Evolutionary conservation across 495 filamentous ascomycete genomes (phyloP).

Genomic region (Margaritispora aquatica): DNA sequence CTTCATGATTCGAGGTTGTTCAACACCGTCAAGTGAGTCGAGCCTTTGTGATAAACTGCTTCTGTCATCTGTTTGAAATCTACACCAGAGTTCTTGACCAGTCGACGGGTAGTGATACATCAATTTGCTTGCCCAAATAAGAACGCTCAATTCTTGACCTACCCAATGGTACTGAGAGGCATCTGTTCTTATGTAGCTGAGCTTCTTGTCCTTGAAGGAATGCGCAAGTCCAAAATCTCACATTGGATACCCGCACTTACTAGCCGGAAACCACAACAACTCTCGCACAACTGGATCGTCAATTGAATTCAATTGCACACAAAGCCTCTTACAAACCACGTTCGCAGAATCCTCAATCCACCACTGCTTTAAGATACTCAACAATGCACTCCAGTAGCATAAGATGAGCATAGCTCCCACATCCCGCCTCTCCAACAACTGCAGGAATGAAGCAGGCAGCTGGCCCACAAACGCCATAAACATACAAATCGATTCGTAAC

Average conservation of each 20-base stretch:
- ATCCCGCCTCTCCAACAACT: neutral
- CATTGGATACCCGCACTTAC: neutral
- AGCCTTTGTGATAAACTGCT: no score
- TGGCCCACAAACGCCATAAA: constrained; percentile 1
- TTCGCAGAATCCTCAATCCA: neutral
- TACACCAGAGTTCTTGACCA: no score
- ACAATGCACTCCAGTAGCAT: neutral
- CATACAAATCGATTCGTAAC: neutral
- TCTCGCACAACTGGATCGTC: neutral
- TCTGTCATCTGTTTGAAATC: no score
- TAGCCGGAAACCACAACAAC: neutral
- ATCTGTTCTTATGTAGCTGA: no score
- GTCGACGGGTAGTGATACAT: no score
- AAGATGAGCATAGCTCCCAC: neutral
- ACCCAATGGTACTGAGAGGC: no score
- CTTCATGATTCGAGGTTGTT: no score
- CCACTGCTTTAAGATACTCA: constrained; percentile 1
- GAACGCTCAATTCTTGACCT: no score
- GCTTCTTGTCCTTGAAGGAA: no score
- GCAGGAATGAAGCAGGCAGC: neutral
- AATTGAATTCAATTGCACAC: neutral
- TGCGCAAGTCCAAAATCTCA: no score
- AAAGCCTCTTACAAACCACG: neutral
- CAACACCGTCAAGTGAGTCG: no score
- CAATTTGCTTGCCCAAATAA: no score